These are phyloP conservation scores for Magnaporthiopsis rhizophila DNA, from an alignment of 2,329 filamentous ascomycete genomes.

Conservation along the genomic window DNA sequence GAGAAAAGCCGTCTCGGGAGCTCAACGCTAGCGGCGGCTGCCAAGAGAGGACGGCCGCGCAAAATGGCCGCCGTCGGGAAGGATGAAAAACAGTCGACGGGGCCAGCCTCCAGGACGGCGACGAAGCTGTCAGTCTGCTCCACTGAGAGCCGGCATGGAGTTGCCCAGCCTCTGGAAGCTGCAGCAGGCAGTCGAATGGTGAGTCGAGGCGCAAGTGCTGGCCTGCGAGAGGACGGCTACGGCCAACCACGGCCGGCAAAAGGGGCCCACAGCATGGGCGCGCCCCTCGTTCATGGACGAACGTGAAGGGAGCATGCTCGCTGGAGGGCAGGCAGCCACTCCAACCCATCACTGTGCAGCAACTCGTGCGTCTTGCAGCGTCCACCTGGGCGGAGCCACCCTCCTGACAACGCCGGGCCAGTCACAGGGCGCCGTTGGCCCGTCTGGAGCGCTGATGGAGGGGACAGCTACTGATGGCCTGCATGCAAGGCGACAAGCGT, in stretches of 20 bases:
- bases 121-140: no score
- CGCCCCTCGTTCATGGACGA: background rate
- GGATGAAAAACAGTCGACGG: background rate
- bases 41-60: background rate
- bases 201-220: background rate
- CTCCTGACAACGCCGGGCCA: slow-evolving; percentile 17
- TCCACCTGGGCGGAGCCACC: background rate
- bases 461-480: slow-evolving; percentile 26
- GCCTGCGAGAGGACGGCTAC: background rate
- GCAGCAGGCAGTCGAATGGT: background rate
- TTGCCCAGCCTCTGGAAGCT: background rate
- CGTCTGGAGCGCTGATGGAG: slow-evolving; percentile 20
- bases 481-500: slow-evolving; percentile 42
- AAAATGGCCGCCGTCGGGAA: background rate
- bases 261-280: background rate
- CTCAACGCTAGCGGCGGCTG: background rate
- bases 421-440: slow-evolving; percentile 21
- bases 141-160: no score
- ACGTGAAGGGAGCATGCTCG: background rate
- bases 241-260: background rate
- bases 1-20: background rate
- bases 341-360: background rate
- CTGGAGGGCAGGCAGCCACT: background rate
- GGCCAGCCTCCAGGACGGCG: no score
- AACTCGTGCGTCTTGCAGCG: background rate